phyloP scores from a whole-genome alignment of 495 filamentous ascomycete genomes.

The Achaetomiella virescens region DNA sequence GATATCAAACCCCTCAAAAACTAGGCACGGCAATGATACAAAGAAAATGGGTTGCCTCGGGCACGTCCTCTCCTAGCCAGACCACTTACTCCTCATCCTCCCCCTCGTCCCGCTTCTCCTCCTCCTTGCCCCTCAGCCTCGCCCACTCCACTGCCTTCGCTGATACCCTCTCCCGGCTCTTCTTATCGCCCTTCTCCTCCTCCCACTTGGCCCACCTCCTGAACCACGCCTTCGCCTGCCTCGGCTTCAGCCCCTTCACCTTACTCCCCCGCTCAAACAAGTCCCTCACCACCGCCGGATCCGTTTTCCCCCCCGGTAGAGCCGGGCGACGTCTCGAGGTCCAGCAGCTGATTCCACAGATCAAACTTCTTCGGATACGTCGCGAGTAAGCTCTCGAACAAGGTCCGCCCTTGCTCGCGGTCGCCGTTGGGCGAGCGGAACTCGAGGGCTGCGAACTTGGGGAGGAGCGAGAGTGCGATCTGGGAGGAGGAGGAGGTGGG shows the following conservation, averaged over 20 bases:
- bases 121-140: conserved; percentile 20
- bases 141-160: conserved; percentile 67
- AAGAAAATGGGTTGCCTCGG: not conserved
- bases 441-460: conserved; percentile 84
- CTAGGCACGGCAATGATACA: not conserved
- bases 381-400: conserved; percentile 81
- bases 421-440: conserved; percentile 80
- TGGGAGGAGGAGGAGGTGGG: conserved; percentile 33
- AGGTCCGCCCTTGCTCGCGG: conserved; percentile 83
- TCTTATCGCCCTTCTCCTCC: conserved; percentile 63
- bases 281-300: conserved; percentile 54
- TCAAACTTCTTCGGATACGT: conserved; percentile 84
- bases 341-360: conserved; percentile 84
- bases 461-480: conserved; percentile 69
- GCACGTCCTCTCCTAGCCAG: conserved; percentile 1
- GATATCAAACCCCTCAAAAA: no score
- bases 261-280: conserved; percentile 74
- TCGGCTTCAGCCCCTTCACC: conserved; percentile 62
- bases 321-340: conserved; percentile 61
- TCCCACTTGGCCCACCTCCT: conserved; percentile 79
- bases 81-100: conserved; percentile 21
- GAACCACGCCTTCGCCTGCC: conserved; percentile 74
- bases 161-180: conserved; percentile 65
- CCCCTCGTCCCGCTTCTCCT: conserved; percentile 24
- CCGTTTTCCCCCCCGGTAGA: conserved; percentile 42